Percentiles rank a stretch among this genome's conserved stretches.
Conservation (phyloP, 345 rosid genomes). For the Syzygium aqueum region DNA sequence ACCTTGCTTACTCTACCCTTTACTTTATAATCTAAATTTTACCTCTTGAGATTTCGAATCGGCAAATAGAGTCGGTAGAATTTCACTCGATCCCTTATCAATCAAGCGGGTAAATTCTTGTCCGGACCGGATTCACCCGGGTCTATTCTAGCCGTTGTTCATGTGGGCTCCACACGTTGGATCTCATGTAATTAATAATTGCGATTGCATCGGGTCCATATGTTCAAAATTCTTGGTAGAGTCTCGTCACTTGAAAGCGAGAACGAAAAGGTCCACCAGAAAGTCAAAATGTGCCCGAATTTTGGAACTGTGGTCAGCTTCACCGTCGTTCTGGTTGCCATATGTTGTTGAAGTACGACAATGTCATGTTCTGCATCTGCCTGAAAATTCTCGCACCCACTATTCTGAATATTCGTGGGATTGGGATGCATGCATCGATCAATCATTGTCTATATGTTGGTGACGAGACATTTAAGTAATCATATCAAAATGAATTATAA, state of each 20-base stretch:
- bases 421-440: not conserved
- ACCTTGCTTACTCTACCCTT: not conserved
- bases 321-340: not conserved
- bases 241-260: not conserved
- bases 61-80: not conserved
- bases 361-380: not conserved
- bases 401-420: not conserved
- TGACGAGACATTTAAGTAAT: not conserved
- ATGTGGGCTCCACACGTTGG: not conserved
- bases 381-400: not conserved
- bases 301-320: not conserved
- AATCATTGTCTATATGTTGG: not conserved
- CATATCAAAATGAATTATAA: no score
- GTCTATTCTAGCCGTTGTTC: not conserved
- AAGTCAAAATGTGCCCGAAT: not conserved
- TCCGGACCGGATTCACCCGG: not conserved
- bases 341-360: not conserved
- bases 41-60: not conserved
- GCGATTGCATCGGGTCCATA: not conserved
- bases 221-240: not conserved
- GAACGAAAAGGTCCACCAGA: not conserved
- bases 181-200: not conserved
- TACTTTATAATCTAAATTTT: not conserved
- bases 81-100: not conserved
- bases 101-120: not conserved